Evolutionary conservation across 441 rosid genomes (phyloP).

Genomic region (Gossypium davidsonii): DNA sequence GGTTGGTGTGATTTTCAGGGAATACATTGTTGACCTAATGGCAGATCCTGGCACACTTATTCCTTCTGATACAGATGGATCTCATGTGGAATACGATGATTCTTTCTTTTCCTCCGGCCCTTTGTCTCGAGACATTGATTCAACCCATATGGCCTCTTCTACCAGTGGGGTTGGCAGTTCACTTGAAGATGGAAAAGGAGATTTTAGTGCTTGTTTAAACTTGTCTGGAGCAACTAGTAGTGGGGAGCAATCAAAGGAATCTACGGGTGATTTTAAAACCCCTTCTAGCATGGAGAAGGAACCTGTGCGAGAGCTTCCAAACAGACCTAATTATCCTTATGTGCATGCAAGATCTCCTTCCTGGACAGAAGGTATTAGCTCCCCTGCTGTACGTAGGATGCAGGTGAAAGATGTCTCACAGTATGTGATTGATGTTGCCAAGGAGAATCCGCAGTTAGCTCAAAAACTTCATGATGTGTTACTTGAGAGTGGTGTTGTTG

Average conservation of each 20-base stretch:
- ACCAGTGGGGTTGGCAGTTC: conserved; percentile 61
- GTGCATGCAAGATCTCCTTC: conserved; percentile 81
- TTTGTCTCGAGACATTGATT: conserved; percentile 44
- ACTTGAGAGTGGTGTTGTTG: conserved; percentile 88
- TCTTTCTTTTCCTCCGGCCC: conserved; percentile 56
- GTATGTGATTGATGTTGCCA: conserved; percentile 94
- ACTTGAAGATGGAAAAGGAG: conserved; percentile 41
- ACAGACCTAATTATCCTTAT: conserved; percentile 46
- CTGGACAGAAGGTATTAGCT: conserved; percentile 97
- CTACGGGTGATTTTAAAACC: conserved; percentile 27
- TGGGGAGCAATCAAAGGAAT: conserved; percentile 36
- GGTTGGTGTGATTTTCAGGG: conserved; percentile 61
- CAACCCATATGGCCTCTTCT: conserved; percentile 56
- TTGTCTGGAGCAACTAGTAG: conserved; percentile 13
- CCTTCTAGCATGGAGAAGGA: conserved; percentile 32
- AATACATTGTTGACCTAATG: conserved; percentile 92
- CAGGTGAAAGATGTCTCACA: conserved; percentile 93
- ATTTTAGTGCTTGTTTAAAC: conserved; percentile 23
- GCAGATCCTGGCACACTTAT: conserved; percentile 96
- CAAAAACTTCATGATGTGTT: conserved; percentile 93
- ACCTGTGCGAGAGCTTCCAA: conserved; percentile 34
- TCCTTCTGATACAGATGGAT: conserved; percentile 81
- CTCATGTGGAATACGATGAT: conserved; percentile 52
- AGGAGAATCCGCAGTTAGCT: conserved; percentile 89
- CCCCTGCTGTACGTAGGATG: conserved; percentile 79